Conservation (phyloP, 768 basidiomycete species). For the Tricholomella constricta region DNA sequence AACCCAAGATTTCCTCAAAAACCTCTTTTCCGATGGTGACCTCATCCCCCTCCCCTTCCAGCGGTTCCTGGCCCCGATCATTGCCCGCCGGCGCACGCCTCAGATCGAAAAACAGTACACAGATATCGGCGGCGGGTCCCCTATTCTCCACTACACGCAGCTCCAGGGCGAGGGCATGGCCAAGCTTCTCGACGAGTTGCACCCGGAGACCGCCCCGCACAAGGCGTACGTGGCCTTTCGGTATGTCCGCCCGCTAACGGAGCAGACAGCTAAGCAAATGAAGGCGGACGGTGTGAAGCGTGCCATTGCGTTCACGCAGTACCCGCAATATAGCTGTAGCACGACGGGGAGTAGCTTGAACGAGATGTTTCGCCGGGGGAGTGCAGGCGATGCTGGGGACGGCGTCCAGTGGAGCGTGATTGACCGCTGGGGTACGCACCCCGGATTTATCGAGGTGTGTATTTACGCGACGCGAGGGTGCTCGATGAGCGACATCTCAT, state of each 20-base stretch:
- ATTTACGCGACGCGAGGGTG: too few species aligned
- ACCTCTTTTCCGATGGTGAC: conserved; percentile 90
- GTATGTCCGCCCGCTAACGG: conserved; percentile 87
- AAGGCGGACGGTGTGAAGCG: conserved; percentile 87
- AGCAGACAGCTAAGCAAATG: conserved; percentile 81
- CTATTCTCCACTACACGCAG: conserved; percentile 88
- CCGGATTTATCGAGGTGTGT: conserved; percentile 89
- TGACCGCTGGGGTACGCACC: conserved; percentile 96
- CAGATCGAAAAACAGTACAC: conserved; percentile 93
- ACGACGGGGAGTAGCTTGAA: conserved; percentile 98
- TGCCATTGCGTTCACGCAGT: conserved; percentile 96
- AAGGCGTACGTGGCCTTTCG: conserved; percentile 96
- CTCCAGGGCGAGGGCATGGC: conserved; percentile 91
- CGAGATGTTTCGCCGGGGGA: conserved; percentile 76
- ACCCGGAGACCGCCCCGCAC: conserved; percentile 91
- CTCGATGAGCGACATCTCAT: conserved; percentile 10
- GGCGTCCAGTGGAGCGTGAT: conserved; percentile 94
- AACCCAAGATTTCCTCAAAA: conserved; percentile 90
- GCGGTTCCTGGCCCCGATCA: conserved; percentile 79
- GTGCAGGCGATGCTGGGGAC: conserved; percentile 59
- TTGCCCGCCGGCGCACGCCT: conserved; percentile 88
- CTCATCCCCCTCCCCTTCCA: conserved; percentile 96
- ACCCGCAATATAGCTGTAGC: conserved; percentile 98
- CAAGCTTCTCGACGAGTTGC: conserved; percentile 88
- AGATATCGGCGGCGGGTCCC: conserved; percentile 95